A percentile compares a stretch with the other conserved stretches of the same genome.
Evolutionary conservation across 495 filamentous ascomycete genomes (phyloP).

Genomic region (Elasticomyces elasticus): DNA sequence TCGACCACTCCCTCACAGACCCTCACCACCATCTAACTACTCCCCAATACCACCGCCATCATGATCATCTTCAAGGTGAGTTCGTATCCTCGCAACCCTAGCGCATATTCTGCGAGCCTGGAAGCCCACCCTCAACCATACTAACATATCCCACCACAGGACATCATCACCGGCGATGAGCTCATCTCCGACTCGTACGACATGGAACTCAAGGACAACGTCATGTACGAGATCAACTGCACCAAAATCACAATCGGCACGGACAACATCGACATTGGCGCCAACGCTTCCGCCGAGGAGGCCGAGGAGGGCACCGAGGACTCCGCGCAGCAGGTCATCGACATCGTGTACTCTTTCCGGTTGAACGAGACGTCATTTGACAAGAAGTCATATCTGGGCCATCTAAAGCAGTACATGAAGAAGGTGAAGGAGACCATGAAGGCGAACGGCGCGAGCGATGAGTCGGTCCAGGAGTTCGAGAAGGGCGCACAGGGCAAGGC

Average conservation of each 20-base stretch:
- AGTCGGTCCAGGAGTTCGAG: conserved; percentile 68
- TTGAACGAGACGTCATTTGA: conserved; percentile 66
- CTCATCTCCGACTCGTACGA: conserved; percentile 89
- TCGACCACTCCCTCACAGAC: neutral
- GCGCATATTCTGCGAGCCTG: neutral
- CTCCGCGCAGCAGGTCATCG: conserved; percentile 67
- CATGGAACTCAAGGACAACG: conserved; percentile 60
- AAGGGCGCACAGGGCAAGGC: conserved; percentile 55
- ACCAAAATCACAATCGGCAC: conserved; percentile 68
- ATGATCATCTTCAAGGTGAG: conserved; percentile 89
- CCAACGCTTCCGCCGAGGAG: conserved; percentile 93
- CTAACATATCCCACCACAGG: conserved; percentile 41
- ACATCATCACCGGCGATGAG: conserved; percentile 84
- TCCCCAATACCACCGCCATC: conserved; percentile 4
- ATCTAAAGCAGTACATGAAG: conserved; percentile 95
- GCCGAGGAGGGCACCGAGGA: conserved; percentile 65
- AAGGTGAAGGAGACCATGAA: conserved; percentile 59
- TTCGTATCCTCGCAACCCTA: neutral
- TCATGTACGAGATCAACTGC: conserved; percentile 83
- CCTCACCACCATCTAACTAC: neutral
- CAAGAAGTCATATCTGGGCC: conserved; percentile 68
- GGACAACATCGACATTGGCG: conserved; percentile 81
- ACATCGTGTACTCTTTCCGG: conserved; percentile 88
- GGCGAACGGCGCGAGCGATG: conserved; percentile 48
- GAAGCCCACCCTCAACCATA: neutral